Evolutionary conservation across 208 protist genomes (phyloP), one percentile per base, ranked within the genome.

Genomic region (Leishmania major): DNA sequence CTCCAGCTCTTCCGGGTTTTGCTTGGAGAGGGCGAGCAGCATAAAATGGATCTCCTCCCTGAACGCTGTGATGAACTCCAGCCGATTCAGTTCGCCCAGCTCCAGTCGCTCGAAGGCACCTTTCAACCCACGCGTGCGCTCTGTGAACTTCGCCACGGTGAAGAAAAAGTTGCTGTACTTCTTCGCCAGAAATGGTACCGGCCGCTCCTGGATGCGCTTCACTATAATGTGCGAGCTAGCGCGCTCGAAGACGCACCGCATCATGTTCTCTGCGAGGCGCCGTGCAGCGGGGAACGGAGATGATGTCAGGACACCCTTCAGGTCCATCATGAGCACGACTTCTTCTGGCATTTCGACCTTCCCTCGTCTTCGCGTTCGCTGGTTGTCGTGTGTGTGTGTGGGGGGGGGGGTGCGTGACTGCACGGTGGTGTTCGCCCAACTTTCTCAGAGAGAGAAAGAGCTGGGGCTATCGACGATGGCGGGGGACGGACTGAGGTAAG

Each of bases 101-200:
- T 96, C 90, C 22, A 96, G 87, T n/a, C 87, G 82, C 84, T 93
- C 89, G 78, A 88, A 94, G 55, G 88, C 83, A 37, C 89, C 84
- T 55, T 89, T 89, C 28, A 86, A 3, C 35, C 91, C 91, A 22
- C 89, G 87, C 47, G 83, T 88, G 22, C 87, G 86, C 78, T 94
- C 90, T 17, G 91, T 94, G 83, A 96, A 96, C 35, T 88, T 78
- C 25, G 80, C 88, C 13, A 94, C 88, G 45, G 89, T 89, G 62
- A 89, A 94, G 84, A 92, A 94, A 80, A 96, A 90, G 77, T 90
- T 91, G 62, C 90, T 92, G 88, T 94, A 96, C 79, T 93, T 80
- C 60, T 86, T 87, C 0, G 93, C 91, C 2, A 96, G 78, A 47
- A 94, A 94, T 2, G 71, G 64, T 0, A 90, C 87, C 17, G 88